Evolutionary conservation across 129 eudicot species (phyloP).

Genomic region (Flaveria brownii): DNA sequence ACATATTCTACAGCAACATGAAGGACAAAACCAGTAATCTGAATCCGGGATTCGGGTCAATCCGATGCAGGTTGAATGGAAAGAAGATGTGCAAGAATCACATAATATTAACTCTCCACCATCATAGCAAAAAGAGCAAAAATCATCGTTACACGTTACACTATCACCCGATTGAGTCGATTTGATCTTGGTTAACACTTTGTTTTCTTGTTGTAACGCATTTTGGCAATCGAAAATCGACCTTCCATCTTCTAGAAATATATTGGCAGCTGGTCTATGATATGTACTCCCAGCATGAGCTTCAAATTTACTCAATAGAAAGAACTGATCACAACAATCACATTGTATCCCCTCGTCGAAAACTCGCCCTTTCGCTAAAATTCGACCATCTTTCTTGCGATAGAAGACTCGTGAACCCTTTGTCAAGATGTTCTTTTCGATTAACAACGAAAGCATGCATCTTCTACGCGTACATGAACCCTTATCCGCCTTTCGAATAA

Average conservation of each 20-base stretch:
- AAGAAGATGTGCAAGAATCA: conserved; percentile 75
- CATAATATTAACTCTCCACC: conserved; percentile 66
- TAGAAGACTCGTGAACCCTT: conserved; percentile 48
- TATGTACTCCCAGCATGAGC: conserved; percentile 69
- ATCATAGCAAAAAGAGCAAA: conserved; percentile 62
- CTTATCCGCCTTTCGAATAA: conserved; percentile 19
- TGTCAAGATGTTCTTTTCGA: conserved; percentile 43
- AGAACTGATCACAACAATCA: conserved; percentile 53
- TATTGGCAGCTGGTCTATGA: conserved; percentile 68
- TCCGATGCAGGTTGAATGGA: conserved; percentile 64
- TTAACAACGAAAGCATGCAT: conserved; percentile 46
- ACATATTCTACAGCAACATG: conserved; percentile 77
- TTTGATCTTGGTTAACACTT: background rate
- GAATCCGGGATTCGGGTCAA: conserved; percentile 38
- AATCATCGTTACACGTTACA: conserved; percentile 35
- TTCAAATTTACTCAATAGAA: conserved; percentile 59
- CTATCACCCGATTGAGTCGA: background rate
- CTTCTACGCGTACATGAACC: conserved; percentile 8
- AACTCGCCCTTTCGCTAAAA: conserved; percentile 43
- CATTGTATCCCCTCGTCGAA: conserved; percentile 64
- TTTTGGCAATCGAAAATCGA: conserved; percentile 46
- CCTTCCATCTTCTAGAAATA: conserved; percentile 69
- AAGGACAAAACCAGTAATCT: conserved; percentile 67
- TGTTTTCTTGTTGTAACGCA: conserved; percentile 29
- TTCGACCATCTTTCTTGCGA: conserved; percentile 29